These are phyloP conservation scores for Conticribra guillardii DNA, from an alignment of 108 stramenopile genomes.

Conservation along the genomic window DNA sequence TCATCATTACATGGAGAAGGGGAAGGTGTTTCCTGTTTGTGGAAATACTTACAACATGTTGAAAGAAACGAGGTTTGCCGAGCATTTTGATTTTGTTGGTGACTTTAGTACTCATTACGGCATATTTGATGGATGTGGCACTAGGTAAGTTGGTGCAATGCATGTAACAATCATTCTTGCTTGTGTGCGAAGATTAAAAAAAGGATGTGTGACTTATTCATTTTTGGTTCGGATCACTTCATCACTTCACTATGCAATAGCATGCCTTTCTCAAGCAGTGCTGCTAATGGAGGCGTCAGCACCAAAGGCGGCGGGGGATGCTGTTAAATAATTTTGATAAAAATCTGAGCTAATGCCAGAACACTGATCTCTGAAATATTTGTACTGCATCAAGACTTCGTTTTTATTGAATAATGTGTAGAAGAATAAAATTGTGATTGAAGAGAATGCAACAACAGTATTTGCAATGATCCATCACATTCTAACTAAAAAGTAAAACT, in stretches of 20 bases:
- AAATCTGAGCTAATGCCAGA: too few species aligned
- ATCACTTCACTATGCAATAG: too few species aligned
- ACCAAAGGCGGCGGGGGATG: slow-evolving; percentile 35
- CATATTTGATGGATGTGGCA: slow-evolving; percentile 91
- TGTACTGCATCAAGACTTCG: too few species aligned
- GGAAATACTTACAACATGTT: slow-evolving; percentile 97
- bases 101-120: slow-evolving; percentile 88
- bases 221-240: not conserved
- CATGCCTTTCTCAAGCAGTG: slow-evolving; percentile 46
- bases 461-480: too few species aligned
- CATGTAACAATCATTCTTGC: slow-evolving; percentile 1
- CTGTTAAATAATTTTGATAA: too few species aligned
- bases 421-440: too few species aligned
- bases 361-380: too few species aligned
- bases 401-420: too few species aligned
- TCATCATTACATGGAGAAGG: slow-evolving; percentile 91
- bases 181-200: too few species aligned
- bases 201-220: too few species aligned
- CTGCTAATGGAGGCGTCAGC: slow-evolving; percentile 8
- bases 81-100: slow-evolving; percentile 91
- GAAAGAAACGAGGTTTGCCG: slow-evolving; percentile 73
- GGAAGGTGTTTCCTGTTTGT: slow-evolving; percentile 92
- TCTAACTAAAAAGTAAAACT: too few species aligned
- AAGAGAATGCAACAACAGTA: too few species aligned
- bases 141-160: slow-evolving; percentile 24